These are phyloP conservation scores for Cutaneotrichosporon dermatis DNA, from an alignment of 1,284 basidiomycete genomes.

Conservation along the genomic window DNA sequence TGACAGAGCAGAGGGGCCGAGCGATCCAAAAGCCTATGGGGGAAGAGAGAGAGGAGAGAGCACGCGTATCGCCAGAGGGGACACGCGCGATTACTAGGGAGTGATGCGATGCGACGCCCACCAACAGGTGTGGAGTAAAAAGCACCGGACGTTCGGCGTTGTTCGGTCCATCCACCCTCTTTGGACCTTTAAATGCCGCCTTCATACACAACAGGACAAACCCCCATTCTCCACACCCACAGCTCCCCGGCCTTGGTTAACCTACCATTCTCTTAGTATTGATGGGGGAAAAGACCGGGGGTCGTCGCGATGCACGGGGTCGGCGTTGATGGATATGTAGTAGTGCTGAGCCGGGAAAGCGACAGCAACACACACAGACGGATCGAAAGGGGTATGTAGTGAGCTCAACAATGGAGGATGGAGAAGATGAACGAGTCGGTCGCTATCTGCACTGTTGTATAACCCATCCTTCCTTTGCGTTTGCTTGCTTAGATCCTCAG, in stretches of 20 bases:
- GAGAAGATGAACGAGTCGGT: background rate
- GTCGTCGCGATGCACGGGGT: background rate
- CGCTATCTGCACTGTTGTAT: background rate
- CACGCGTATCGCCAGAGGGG: no score
- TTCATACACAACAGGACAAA: background rate
- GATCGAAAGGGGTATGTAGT: background rate
- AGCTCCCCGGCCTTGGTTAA: background rate
- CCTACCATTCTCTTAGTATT: slow-evolving; percentile 2
- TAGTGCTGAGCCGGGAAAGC: background rate
- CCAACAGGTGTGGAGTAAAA: no score
- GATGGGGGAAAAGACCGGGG: background rate
- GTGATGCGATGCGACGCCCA: no score
- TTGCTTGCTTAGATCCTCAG: background rate
- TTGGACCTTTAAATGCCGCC: background rate
- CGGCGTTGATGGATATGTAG: background rate
- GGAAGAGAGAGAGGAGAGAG: no score
- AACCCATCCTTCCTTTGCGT: background rate
- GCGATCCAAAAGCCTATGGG: no score
- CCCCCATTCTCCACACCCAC: background rate
- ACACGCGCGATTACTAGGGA: no score
- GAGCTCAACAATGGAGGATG: background rate
- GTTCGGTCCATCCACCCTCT: slow-evolving; percentile 1
- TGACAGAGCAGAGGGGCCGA: no score
- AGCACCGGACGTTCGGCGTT: slow-evolving; percentile 4
- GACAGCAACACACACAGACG: no score